A percentile compares a stretch with the other conserved stretches of the same genome.
These are phyloP conservation scores for Apiospora hydei DNA, from an alignment of 2,329 filamentous ascomycete species.

Conservation along the genomic window DNA sequence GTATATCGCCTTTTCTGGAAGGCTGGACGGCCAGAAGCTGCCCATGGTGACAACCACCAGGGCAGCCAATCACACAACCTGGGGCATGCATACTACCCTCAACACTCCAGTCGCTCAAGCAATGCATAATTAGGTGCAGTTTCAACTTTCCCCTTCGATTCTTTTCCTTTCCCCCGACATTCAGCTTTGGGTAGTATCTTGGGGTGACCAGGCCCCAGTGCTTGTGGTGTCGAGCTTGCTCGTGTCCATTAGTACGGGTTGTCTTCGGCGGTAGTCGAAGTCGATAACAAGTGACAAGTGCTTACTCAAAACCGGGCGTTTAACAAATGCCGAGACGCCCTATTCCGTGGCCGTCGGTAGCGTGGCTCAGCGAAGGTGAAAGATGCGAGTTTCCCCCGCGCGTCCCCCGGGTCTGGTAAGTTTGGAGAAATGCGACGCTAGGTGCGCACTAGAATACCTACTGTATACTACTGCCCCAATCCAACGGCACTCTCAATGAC, in stretches of 20 bases:
- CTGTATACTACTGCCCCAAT: background rate
- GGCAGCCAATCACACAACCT: background rate
- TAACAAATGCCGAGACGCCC: background rate
- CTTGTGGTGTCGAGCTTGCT: background rate
- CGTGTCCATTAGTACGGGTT: background rate
- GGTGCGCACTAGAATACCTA: background rate
- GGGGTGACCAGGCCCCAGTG: background rate
- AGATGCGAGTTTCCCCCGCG: background rate
- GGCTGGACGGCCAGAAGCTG: background rate
- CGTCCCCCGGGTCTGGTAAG: background rate
- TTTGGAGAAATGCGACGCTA: slow-evolving; percentile 2
- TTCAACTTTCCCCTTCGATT: background rate
- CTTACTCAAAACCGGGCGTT: background rate
- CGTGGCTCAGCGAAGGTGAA: background rate
- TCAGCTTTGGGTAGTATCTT: too few relatives aligned
- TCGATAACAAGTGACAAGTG: background rate
- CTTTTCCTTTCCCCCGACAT: background rate
- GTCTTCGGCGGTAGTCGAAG: too few relatives aligned
- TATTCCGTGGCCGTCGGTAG: background rate
- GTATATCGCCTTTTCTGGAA: background rate
- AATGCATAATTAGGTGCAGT: background rate
- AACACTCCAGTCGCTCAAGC: background rate
- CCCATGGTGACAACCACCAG: background rate
- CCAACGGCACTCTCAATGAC: background rate
- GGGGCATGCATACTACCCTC: background rate